Evolutionary conservation across 2,329 filamentous ascomycete species (phyloP).

Genomic region (Xylaria sp.): DNA sequence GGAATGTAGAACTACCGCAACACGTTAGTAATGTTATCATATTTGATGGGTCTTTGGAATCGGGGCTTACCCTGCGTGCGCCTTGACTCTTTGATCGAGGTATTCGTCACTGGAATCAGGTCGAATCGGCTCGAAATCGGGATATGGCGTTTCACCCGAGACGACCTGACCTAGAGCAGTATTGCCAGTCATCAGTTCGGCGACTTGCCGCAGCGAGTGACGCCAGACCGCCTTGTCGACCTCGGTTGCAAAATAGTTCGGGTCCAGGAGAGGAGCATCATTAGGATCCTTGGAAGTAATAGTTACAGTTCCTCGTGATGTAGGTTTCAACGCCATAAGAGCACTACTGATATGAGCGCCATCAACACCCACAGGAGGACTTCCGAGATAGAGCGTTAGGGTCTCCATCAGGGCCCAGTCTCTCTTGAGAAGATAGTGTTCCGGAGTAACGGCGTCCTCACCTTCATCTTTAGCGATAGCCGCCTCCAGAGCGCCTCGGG

Average conservation of each 20-base stretch:
- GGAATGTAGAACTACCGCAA: constrained; percentile 18
- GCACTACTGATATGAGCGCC: constrained; percentile 39
- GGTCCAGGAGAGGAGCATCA: constrained; percentile 40
- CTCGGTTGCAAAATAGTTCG: constrained; percentile 41
- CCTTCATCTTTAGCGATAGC: constrained; percentile 45
- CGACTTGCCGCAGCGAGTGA: constrained; percentile 32
- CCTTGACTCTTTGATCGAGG: constrained; percentile 38
- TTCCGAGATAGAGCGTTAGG: constrained; percentile 40
- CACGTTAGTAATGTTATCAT: constrained; percentile 4
- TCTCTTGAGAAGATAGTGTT: constrained; percentile 41
- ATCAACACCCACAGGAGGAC: constrained; percentile 29
- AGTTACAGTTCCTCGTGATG: constrained; percentile 40
- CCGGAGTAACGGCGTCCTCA: constrained; percentile 7
- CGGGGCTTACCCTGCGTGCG: constrained; percentile 5
- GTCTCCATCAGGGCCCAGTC: constrained; percentile 43
- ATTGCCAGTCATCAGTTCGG: constrained; percentile 37
- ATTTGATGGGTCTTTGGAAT: background rate
- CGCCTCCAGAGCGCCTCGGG: constrained; percentile 27
- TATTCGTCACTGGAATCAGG: constrained; percentile 38
- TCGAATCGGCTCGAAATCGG: constrained; percentile 31
- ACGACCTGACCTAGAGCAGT: constrained; percentile 39
- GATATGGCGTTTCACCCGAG: constrained; percentile 29
- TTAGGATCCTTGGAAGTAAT: constrained; percentile 38
- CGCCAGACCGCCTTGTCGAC: constrained; percentile 42
- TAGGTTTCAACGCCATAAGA: constrained; percentile 39